Base-by-base conservation (phyloP, 129 eudicot genomes). In the Cynara cardunculus region DNA sequence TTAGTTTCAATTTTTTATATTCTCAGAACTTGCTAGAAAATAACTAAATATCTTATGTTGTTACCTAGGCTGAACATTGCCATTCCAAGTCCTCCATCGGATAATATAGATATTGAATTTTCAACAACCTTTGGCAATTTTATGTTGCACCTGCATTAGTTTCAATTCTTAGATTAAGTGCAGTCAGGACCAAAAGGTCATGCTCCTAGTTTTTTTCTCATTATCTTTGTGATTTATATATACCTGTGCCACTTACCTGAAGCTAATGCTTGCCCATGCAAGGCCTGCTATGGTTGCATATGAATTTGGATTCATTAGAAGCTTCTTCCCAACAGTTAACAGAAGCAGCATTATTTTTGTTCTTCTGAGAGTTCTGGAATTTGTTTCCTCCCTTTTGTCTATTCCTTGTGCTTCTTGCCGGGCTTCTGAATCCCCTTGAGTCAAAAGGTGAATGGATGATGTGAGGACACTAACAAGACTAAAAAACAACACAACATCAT, bases 1-100 rank as follows among this genome's bases (percentile, higher is more conserved):
- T 73, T 44, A 21, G 1, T 66, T 25, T 10, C 19, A 30, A 34
- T 64, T 24, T 34, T 19, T 37, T 75, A 16, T 59, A 2, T 34
- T 68, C 7, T 77, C 16, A 22, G 34, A 71, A 71, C 13, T 16
- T 44, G 10, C 41, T 39, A 59, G 34, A 18, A 8, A 28, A 11
- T 0, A 46, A 72, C 12, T 25, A 24, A 35, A 71, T 11, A n/a
- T 28, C 4, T 28, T 32, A 56, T 67, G 44, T 61, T 34, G 53
- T 39, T 80, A 93, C 96, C 98, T 83, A 93, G 74, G 87, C 98
- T 93, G 90, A 91, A 93, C 98, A 93, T 93, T 78, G 98, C 92
- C 98, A 93, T 93, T 80, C 98, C 98, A 8, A 93, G 93, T 69
- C 98, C 97, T 78, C 96, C 98, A 80, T 93, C 92, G 14, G 98